These are phyloP conservation scores for Gardenia jasminoides DNA, from an alignment of 257 asterid species.

Conservation along the genomic window DNA sequence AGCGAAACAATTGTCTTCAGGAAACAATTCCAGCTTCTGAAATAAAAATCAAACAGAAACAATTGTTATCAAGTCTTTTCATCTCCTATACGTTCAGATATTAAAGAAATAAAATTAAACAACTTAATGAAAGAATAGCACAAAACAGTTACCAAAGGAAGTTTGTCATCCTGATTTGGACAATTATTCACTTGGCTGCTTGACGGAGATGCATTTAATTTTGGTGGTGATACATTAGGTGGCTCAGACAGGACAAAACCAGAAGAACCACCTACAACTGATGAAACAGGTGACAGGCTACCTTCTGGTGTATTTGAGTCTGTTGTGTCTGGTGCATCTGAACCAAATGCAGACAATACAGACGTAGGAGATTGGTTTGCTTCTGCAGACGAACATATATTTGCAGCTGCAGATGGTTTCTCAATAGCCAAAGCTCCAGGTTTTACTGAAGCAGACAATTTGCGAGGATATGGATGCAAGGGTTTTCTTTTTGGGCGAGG, in stretches of 20 bases:
- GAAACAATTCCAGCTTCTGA: conserved; percentile 54
- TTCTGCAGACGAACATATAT: conserved; percentile 21
- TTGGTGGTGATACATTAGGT: conserved; percentile 28
- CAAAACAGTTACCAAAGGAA: conserved; percentile 41
- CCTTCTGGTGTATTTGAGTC: conserved; percentile 41
- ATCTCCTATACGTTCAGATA: neutral
- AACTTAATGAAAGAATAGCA: neutral
- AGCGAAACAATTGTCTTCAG: conserved; percentile 29
- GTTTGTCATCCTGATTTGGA: conserved; percentile 44
- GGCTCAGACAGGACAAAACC: conserved; percentile 25
- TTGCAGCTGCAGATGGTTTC: conserved; percentile 33
- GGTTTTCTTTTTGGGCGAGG: conserved; percentile 98
- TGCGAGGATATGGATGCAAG: conserved; percentile 94
- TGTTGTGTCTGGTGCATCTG: conserved; percentile 43
- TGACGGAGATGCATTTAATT: conserved; percentile 32
- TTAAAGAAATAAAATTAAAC: neutral
- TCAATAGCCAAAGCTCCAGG: conserved; percentile 34
- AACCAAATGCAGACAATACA: conserved; percentile 57
- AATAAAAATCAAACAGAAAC: conserved; percentile 4
- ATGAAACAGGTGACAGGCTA: conserved; percentile 49
- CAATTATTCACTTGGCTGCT: conserved; percentile 36
- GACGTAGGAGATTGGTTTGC: conserved; percentile 79
- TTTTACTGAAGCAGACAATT: conserved; percentile 41
- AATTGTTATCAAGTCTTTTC: neutral
- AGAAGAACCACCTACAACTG: conserved; percentile 30